Base-by-base conservation (phyloP, 2,329 filamentous ascomycete genomes). In the Biscogniauxia marginata region DNA sequence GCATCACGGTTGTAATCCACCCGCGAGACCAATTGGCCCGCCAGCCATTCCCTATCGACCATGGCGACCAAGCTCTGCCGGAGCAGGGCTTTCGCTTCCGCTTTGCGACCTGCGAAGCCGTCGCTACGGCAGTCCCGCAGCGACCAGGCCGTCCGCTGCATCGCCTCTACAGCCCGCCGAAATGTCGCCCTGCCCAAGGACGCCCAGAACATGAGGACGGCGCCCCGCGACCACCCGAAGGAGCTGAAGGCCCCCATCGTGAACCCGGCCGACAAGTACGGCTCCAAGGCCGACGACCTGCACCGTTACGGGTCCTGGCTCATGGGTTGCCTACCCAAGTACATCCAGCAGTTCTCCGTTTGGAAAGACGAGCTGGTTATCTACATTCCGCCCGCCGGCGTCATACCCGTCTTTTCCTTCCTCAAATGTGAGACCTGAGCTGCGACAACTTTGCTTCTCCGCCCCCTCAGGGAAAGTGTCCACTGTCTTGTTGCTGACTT, bases 331-430 rank as follows among this genome's bases (percentile, higher is more conserved):
- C 78, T 99, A 71, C 96, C 95, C 68, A 98, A 97, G 82, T 97
- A 96, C 77, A 85, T 99, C 68, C 96, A 99, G 80, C 95, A 99
- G 79, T 98, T 98, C 80, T 96, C 93, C 11, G 93, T 99, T 54
- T 99, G 95, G 95, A 99, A 99, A 80, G 95, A 99, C 73, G 95
- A 99, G 77, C 86, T 99, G 72, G 92, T 89, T 67, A 91, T 97
- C 74, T 93, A 96, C 77, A 95, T 98, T 70, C 82, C 91, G 49
- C 95, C 95, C 1, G 79, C 89, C 39, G 95, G 91, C 65, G 86
- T 98, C 67, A 85, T 97, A 65, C 95, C 95, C 43, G 89, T 96
- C 68, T 93, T 99, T 75, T 86, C 84, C 59, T 99, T 99, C 80
- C 83, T 99, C 69, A 98, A 98, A 79, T 85, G 84, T 86, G 71